Evolutionary conservation across 1,284 basidiomycete genomes (phyloP).

Genomic region (Leccinum huronense): DNA sequence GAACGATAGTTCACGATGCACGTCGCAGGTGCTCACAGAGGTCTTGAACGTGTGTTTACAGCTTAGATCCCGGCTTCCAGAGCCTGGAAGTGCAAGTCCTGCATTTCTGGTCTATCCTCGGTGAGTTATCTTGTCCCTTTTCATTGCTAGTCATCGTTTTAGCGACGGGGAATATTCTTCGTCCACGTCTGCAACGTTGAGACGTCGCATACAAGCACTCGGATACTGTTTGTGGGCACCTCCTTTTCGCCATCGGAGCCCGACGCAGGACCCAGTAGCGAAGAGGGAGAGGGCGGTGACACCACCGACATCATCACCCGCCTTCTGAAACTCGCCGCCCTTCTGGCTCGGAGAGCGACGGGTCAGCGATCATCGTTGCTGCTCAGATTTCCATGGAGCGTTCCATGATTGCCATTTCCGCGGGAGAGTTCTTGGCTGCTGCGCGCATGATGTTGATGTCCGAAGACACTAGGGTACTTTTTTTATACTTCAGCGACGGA

Average conservation of each 20-base stretch:
- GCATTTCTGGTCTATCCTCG: slow-evolving; percentile 55
- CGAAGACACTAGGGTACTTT: slow-evolving; percentile 45
- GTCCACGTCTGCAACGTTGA: slow-evolving; percentile 44
- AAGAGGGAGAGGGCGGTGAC: slow-evolving; percentile 29
- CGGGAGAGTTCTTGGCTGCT: slow-evolving; percentile 59
- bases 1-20: slow-evolving; percentile 21
- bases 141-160: neutral
- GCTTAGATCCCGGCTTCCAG: slow-evolving; percentile 49
- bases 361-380: slow-evolving; percentile 45
- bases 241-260: slow-evolving; percentile 43
- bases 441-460: slow-evolving; percentile 53
- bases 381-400: slow-evolving; percentile 50
- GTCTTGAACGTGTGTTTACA: slow-evolving; percentile 65
- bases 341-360: slow-evolving; percentile 19
- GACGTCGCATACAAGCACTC: slow-evolving; percentile 65
- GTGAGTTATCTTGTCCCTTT: slow-evolving; percentile 36
- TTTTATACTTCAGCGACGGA: neutral
- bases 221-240: slow-evolving; percentile 48
- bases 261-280: slow-evolving; percentile 34
- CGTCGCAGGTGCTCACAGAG: slow-evolving; percentile 59
- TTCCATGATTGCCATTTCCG: slow-evolving; percentile 61
- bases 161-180: slow-evolving; percentile 57
- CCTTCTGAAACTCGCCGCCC: slow-evolving; percentile 30
- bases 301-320: slow-evolving; percentile 32
- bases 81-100: slow-evolving; percentile 40